Conservation (phyloP, 805 yeast genomes). For the Metschnikowia lochheadii region DNA sequence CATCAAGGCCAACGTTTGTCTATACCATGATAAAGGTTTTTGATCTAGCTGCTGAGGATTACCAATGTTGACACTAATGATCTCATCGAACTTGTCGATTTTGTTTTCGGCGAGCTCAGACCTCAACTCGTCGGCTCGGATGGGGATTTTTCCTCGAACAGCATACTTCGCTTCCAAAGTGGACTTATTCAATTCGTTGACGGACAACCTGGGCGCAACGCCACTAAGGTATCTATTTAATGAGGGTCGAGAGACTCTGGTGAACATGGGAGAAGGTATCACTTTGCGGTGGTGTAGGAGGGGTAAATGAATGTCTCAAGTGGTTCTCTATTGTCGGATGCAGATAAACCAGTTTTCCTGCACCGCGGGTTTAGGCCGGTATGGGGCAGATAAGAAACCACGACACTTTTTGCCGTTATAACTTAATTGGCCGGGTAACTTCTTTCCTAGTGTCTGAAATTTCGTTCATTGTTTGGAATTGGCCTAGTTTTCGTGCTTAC, state of each 20-base stretch:
- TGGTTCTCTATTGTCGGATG: background rate
- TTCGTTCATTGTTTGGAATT: no score
- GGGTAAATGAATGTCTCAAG: background rate
- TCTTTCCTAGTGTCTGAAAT: no score
- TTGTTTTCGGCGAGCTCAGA: slow-evolving; percentile 48
- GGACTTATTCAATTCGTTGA: slow-evolving; percentile 59
- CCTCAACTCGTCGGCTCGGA: slow-evolving; percentile 82
- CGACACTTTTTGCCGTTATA: background rate
- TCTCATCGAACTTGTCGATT: slow-evolving; percentile 65
- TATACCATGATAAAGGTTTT: slow-evolving; percentile 88
- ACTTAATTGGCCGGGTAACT: no score
- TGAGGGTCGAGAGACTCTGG: background rate
- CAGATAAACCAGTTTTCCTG: slow-evolving; percentile 1
- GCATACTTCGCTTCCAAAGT: slow-evolving; percentile 91
- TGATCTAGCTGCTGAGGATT: slow-evolving; percentile 97
- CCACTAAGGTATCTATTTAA: background rate
- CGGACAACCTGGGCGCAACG: slow-evolving; percentile 16
- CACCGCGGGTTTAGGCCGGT: slow-evolving; percentile 1
- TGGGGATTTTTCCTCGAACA: slow-evolving; percentile 92
- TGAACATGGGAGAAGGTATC: background rate
- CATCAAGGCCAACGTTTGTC: slow-evolving; percentile 81
- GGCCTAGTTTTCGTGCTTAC: no score
- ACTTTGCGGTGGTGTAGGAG: background rate
- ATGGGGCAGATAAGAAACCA: slow-evolving; percentile 1
- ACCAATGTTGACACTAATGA: slow-evolving; percentile 91